Evolutionary conservation across 2,329 filamentous ascomycete species (phyloP), one percentile per base, ranked within the genome.

Genomic region (Amauroascus niger): DNA sequence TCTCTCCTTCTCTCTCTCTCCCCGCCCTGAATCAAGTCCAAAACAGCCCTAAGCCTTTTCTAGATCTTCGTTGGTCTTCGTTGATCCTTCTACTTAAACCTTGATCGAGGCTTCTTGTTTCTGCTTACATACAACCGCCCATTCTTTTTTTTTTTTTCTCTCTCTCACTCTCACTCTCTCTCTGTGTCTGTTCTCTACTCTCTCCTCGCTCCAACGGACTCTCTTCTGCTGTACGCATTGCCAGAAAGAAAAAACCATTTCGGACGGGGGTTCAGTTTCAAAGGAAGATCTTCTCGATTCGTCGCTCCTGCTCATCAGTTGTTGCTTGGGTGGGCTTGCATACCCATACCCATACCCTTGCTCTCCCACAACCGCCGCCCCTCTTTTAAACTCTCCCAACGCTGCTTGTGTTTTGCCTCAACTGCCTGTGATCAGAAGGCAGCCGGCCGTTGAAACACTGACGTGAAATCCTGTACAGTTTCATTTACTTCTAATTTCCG

Each of bases 31-130:
- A 57, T 45, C 39, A 52, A 35, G 28, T 52, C 49, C 49, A 33
- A 53, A 53, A 53, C 58, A 55, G 46, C 39, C 43, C 52, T 56
- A 57, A 39, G 47, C 56, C 46, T 53, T 56, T 59, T 59, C 55
- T 57, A 50, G 43, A 55, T 52, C 50, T 53, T 52, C 57, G 49
- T 52, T 54, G 39, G 49, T 47, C 53, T 56, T 57, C 58, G 57
- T 60, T 57, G 55, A 57, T 57, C 55, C 55, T 51, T 57, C 50
- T 54, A 53, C 51, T 52, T 52, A 48, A 53, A 53, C 44, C 51
- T 48, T 47, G 51, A 30, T 14, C 11, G n/a, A n/a, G 41, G 32
- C 49, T 35, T 52, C 49, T 51, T 52, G 51, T 53, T 47, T 53
- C 51, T 47, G 33, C 44, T 46, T 52, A 45, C 40, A 52, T 52